Conservation (phyloP, 2,329 filamentous ascomycete genomes). For the Fusarium ambrosium region DNA sequence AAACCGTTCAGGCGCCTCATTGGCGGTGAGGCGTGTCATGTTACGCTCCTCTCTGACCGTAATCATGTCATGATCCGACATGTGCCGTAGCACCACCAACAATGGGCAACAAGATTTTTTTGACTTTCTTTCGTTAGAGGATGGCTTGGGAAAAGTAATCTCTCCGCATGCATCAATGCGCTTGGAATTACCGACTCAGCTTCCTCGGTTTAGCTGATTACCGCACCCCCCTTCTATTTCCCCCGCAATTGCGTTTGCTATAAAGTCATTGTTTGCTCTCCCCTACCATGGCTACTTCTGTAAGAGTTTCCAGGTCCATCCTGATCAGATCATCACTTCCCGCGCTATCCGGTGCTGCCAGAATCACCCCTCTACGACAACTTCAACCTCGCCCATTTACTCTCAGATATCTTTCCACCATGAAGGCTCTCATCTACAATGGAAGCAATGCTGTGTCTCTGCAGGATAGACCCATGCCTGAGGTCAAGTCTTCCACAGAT, state of each 20-base stretch:
- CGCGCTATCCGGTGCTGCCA: not conserved
- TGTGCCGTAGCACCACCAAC: not conserved
- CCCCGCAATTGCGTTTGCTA: not conserved
- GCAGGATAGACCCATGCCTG: conserved; percentile 58
- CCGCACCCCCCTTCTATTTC: not conserved
- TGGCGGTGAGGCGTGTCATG: conserved; percentile 2
- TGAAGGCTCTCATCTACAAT: conserved; percentile 62
- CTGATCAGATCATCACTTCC: not conserved
- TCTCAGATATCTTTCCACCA: not conserved
- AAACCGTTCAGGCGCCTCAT: not conserved
- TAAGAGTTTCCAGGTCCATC: not conserved
- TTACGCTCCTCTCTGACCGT: not conserved
- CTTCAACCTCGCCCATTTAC: not conserved
- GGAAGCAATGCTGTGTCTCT: conserved; percentile 52
- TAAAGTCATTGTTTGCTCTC: not conserved
- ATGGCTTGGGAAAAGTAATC: not conserved
- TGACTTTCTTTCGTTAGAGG: not conserved
- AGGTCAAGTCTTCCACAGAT: conserved; percentile 58
- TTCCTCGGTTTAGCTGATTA: not conserved
- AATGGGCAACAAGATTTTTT: not conserved
- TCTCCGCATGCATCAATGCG: not conserved
- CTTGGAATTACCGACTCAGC: not conserved
- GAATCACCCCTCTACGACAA: not conserved
- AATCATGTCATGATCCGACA: not conserved
- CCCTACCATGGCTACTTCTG: not conserved